phyloP scores from a whole-genome alignment of 164 flowering plant genomes.

The Vitis amurensis region DNA sequence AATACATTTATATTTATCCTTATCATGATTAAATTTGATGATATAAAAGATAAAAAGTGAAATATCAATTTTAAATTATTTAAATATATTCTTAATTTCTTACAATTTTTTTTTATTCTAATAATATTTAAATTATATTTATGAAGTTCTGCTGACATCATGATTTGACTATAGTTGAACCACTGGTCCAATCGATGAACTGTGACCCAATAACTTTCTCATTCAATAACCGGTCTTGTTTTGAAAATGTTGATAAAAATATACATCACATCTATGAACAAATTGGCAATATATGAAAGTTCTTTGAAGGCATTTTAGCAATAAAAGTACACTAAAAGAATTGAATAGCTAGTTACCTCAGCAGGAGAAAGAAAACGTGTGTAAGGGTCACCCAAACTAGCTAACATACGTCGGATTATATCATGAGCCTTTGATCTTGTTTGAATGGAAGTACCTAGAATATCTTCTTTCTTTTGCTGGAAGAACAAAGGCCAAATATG shows the following conservation, averaged over 20 bases:
- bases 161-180: too few relatives aligned
- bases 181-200: too few relatives aligned
- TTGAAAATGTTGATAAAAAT: not conserved
- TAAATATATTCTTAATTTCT: too few relatives aligned
- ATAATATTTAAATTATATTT: too few relatives aligned
- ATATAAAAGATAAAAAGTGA: too few relatives aligned
- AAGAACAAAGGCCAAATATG: constrained; percentile 4
- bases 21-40: too few relatives aligned
- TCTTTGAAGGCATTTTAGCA: not conserved
- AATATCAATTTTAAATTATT: too few relatives aligned
- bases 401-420: constrained; percentile 68
- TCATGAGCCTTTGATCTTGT: constrained; percentile 87
- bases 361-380: constrained; percentile 86
- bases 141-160: too few relatives aligned
- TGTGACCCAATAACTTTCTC: too few relatives aligned
- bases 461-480: constrained; percentile 66
- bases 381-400: constrained; percentile 84
- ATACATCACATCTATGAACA: not conserved
- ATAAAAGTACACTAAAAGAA: not conserved
- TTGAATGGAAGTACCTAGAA: constrained; percentile 49
- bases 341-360: constrained; percentile 46
- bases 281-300: not conserved
- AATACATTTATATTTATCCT: too few relatives aligned
- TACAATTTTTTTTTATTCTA: too few relatives aligned
- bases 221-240: too few relatives aligned